These are phyloP conservation scores for Globisporangium yorkense DNA, from an alignment of 352 stramenopile genomes.

Conservation along the genomic window DNA sequence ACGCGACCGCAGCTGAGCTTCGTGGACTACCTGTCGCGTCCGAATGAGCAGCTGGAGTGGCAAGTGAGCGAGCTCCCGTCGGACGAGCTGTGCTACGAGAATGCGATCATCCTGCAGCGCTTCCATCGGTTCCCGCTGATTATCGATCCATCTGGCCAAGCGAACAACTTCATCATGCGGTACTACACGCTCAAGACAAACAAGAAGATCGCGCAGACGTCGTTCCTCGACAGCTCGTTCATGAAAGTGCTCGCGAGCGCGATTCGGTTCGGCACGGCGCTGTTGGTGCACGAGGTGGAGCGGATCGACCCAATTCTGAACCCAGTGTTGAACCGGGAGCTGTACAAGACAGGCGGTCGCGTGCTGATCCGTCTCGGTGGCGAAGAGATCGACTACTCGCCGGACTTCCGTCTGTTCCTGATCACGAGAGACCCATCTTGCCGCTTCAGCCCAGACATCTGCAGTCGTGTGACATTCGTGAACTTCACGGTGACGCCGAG, in stretches of 20 bases:
- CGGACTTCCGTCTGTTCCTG: conserved; percentile 98
- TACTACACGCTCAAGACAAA: conserved; percentile 91
- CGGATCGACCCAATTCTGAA: conserved; percentile 99
- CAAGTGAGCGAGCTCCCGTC: conserved; percentile 94
- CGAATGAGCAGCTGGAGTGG: conserved; percentile 93
- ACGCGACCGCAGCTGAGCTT: conserved; percentile 84
- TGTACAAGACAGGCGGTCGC: conserved; percentile 97
- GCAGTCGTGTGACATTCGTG: conserved; percentile 97
- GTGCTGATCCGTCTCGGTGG: conserved; percentile 96
- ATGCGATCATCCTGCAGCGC: conserved; percentile 98
- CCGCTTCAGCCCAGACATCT: conserved; percentile 98
- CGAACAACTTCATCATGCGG: conserved; percentile 98
- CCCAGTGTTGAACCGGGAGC: conserved; percentile 98
- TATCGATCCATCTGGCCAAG: conserved; percentile 98
- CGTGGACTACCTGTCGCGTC: conserved; percentile 95
- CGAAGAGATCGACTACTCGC: conserved; percentile 99
- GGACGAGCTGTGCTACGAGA: conserved; percentile 98
- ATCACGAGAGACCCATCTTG: conserved; percentile 97
- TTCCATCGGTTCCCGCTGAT: conserved; percentile 98
- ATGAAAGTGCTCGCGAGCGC: conserved; percentile 99
- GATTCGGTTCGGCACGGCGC: conserved; percentile 98
- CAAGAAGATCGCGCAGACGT: conserved; percentile 96
- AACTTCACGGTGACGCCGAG: conserved; percentile 99
- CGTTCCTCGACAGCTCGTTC: conserved; percentile 99
- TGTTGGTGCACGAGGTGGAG: conserved; percentile 99